Base-by-base conservation (phyloP, 2,329 filamentous ascomycete genomes). In the Rhynchosporium secalis region DNA sequence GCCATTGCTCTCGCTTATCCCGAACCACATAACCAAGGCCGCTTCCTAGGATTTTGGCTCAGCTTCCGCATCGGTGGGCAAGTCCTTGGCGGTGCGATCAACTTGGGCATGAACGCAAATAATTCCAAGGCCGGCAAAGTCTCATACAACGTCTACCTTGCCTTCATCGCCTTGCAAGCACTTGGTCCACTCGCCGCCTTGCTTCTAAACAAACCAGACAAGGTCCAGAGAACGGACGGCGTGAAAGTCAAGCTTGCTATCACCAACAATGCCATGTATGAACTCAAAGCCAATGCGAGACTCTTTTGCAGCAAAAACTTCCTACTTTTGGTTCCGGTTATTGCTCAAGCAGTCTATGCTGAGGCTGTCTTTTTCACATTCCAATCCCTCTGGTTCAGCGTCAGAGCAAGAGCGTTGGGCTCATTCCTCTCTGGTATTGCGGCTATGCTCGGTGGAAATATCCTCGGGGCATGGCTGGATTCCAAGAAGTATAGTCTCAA, bases 281-380 rank as follows among this genome's bases (percentile, higher is more conserved):
- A 91, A 73, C 75, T 91, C 29, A 84, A 82, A 64, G 78, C 79
- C 1, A 89, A 83, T 1, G 77, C 78, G 0, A 82, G 78, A 61
- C 75, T 86, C 0, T 89, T 91, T 66, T 75, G 86, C 36, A 83
- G 78, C 1, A 83, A 79, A 48, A 81, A 82, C 36, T 90, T 89
- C 62, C 74, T 91, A 1, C 76, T 90, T 0, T 79, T 90, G 1
- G 73, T 91, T 3, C 80, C 87, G 0, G 84, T 89, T 66, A 91
- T 92, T 45, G 86, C 86, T 1, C 86, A 91, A 66, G 86, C 86
- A 0, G 88, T 90, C 0, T 92, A 88, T 70, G 77, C 86, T 0
- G 88, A 92, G 72, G 85, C 89, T 0, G 87, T 91, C 0, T 89
- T 87, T 74, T 90, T 87, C 72, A 91, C 88, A 0, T 92, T 87